These are phyloP conservation scores for Tulasnella calospora DNA, from an alignment of 768 basidiomycete genomes.

Conservation along the genomic window DNA sequence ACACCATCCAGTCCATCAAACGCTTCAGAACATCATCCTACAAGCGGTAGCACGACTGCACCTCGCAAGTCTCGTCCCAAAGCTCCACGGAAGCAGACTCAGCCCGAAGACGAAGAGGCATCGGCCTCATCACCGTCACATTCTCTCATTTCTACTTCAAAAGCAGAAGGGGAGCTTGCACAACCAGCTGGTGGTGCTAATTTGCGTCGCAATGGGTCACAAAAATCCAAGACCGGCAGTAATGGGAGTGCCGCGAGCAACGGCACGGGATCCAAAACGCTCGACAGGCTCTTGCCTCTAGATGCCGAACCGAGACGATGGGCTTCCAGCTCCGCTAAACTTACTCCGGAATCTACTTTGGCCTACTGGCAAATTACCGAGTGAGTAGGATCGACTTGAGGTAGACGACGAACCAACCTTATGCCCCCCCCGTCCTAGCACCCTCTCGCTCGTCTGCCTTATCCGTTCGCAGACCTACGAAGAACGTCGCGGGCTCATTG, in stretches of 20 bases:
- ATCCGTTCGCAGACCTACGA: constrained; percentile 70
- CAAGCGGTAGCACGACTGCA: background rate
- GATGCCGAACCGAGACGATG: constrained; percentile 29
- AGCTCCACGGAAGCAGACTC: constrained; percentile 14
- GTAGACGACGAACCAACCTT: constrained; percentile 33
- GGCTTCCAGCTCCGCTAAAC: constrained; percentile 27
- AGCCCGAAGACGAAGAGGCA: background rate
- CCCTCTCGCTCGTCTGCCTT: constrained; percentile 49
- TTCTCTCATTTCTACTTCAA: constrained; percentile 19
- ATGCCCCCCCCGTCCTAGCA: background rate
- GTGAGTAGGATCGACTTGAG: constrained; percentile 46
- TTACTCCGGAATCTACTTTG: constrained; percentile 65
- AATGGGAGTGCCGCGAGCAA: constrained; percentile 7
- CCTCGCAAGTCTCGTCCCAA: background rate
- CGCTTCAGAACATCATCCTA: background rate
- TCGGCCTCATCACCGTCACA: background rate
- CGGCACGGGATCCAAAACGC: constrained; percentile 12
- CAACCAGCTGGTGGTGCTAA: background rate
- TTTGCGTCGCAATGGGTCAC: constrained; percentile 2
- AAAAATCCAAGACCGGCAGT: constrained; percentile 4
- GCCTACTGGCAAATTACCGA: constrained; percentile 78
- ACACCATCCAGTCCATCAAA: constrained; percentile 15
- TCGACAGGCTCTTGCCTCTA: constrained; percentile 19
- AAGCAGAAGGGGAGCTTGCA: background rate
- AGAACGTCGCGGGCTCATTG: constrained; percentile 65